These are phyloP conservation scores for Pythium sukuiense DNA, from an alignment of 352 stramenopile genomes.

Conservation along the genomic window DNA sequence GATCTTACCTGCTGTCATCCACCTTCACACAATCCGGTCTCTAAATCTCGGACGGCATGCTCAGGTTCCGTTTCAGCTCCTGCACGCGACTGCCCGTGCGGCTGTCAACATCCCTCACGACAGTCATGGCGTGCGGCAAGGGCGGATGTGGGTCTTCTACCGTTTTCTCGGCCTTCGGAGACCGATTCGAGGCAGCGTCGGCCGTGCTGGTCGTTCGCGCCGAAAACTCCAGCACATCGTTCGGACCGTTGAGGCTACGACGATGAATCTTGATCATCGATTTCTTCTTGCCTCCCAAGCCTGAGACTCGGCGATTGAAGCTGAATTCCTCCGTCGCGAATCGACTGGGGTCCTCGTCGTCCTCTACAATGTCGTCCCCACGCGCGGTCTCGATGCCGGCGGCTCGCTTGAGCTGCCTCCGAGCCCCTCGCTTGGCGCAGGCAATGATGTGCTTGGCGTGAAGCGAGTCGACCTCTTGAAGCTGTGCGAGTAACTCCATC, in stretches of 20 bases:
- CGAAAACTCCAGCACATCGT: slow-evolving; percentile 3
- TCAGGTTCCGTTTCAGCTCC: background rate
- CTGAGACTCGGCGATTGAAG: background rate
- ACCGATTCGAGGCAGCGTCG: background rate
- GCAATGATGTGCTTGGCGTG: slow-evolving; percentile 53
- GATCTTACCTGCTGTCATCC: background rate
- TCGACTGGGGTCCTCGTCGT: background rate
- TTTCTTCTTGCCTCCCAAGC: background rate
- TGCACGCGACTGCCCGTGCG: background rate
- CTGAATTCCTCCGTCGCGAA: background rate
- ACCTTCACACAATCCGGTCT: too few relatives aligned
- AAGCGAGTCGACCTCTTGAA: slow-evolving; percentile 43
- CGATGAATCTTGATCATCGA: background rate
- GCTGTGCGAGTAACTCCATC: slow-evolving; percentile 50
- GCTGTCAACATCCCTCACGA: background rate
- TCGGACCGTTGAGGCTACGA: background rate
- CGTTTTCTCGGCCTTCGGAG: background rate
- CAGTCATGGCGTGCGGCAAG: background rate
- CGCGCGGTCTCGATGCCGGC: slow-evolving; percentile 26
- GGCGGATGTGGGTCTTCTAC: background rate
- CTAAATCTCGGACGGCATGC: background rate
- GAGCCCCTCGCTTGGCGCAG: slow-evolving; percentile 37
- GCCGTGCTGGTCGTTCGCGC: background rate
- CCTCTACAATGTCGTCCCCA: background rate
- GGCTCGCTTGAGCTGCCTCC: slow-evolving; percentile 30